phyloP scores from a whole-genome alignment of 371 early-diverging fungal genomes.

The Mucor racemosus region DNA sequence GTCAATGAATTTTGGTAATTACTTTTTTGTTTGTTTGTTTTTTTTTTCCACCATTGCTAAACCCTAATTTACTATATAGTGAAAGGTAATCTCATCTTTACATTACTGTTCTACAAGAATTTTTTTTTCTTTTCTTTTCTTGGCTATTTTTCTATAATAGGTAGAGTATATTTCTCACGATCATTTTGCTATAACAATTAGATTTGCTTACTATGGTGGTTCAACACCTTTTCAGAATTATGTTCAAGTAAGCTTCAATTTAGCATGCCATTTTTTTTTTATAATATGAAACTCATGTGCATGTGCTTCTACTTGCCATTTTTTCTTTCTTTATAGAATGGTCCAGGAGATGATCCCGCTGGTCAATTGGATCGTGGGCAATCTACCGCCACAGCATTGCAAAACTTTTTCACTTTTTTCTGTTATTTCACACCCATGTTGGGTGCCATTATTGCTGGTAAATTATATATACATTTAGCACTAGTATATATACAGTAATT shows the following conservation, averaged over 20 bases:
- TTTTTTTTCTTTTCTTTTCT: not conserved
- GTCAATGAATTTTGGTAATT: constrained; percentile 50
- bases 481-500: not conserved
- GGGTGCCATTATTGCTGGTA: constrained; percentile 82
- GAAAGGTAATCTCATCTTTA: constrained; percentile 22
- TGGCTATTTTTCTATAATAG: constrained; percentile 12
- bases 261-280: not conserved
- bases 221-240: constrained; percentile 70
- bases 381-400: constrained; percentile 65
- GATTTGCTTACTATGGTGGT: constrained; percentile 77
- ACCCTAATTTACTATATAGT: constrained; percentile 5
- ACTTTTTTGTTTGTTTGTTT: too few species aligned
- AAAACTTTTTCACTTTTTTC: constrained; percentile 76
- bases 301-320: not conserved
- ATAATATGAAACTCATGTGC: not conserved
- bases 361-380: constrained; percentile 47
- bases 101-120: not conserved
- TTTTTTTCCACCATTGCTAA: not conserved
- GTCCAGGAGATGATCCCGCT: constrained; percentile 26
- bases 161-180: constrained; percentile 17
- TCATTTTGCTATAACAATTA: constrained; percentile 29
- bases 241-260: constrained; percentile 36
- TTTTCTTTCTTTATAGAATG: constrained; percentile 14
- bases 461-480: constrained; percentile 12
- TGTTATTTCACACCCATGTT: constrained; percentile 78